A percentile compares a stretch with the other conserved stretches of the same genome.
phyloP scores from a whole-genome alignment of 257 asterid genomes.

The Jacaranda copaia region DNA sequence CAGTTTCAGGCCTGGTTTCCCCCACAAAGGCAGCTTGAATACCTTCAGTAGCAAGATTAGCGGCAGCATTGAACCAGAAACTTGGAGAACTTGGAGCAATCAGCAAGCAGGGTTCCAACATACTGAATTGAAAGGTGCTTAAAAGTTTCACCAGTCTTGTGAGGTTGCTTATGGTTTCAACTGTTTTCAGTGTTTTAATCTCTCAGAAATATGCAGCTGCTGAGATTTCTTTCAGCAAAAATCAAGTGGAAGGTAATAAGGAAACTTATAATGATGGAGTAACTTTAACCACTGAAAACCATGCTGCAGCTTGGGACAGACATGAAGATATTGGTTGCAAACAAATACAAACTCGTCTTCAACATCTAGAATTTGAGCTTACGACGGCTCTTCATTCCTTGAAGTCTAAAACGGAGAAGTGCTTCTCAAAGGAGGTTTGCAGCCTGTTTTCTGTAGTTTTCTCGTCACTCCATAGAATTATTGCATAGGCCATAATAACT shows the following conservation, averaged over 20 bases:
- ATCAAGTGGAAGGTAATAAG: slow-evolving; percentile 38
- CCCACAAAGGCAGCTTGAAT: slow-evolving; percentile 38
- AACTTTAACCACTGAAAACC: slow-evolving; percentile 41
- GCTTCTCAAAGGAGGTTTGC: slow-evolving; percentile 55
- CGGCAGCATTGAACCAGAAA: slow-evolving; percentile 57
- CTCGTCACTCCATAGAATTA: slow-evolving; percentile 20
- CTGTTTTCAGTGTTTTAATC: slow-evolving; percentile 30
- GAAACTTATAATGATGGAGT: slow-evolving; percentile 44
- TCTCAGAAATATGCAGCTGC: slow-evolving; percentile 68
- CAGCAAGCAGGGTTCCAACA: slow-evolving; percentile 60
- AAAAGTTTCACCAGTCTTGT: slow-evolving; percentile 3
- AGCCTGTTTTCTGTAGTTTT: slow-evolving; percentile 19
- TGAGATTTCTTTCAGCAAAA: slow-evolving; percentile 59
- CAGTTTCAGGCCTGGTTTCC: slow-evolving; percentile 35
- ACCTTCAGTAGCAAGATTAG: slow-evolving; percentile 40
- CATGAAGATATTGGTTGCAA: slow-evolving; percentile 45
- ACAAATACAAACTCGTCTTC: slow-evolving; percentile 62
- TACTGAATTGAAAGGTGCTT: slow-evolving; percentile 70
- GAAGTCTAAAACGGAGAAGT: slow-evolving; percentile 59
- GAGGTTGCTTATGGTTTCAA: slow-evolving; percentile 26
- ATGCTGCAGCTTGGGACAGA: slow-evolving; percentile 41
- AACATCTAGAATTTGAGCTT: slow-evolving; percentile 72
- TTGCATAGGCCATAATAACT: slow-evolving; percentile 1
- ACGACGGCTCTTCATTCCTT: slow-evolving; percentile 60
- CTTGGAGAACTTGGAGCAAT: slow-evolving; percentile 80